Evolutionary conservation across 1,139 yeast genomes (phyloP), one percentile per base, ranked within the genome.

Genomic region (Yamadazyma sp.): DNA sequence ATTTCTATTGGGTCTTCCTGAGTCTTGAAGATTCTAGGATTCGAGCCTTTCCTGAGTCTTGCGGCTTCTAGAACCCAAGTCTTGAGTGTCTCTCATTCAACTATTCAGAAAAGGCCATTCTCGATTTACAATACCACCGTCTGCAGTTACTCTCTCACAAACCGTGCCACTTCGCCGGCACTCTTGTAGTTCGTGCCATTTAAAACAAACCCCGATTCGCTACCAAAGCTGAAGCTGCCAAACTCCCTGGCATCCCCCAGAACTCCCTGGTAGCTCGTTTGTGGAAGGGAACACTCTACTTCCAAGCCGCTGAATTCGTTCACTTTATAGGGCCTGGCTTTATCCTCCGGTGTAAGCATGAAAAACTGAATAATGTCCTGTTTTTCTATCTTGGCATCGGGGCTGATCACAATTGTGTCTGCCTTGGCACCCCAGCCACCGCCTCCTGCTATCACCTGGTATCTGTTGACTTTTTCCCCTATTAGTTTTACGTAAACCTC

Each of bases 371-470:
- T 58, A 31, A 56, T 51, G 53, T 75, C 78, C 11, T 83, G 83
- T 15, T 54, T 56, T 3, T 45, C 40, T 3, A 75, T 57, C 33
- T 59, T 54, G 0, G 83, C 82, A 10, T 74, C 75, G 1, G 84
- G 80, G 7, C 82, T 80, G 16, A 81, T 58, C 1, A 79, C 86
- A 11, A 81, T 63, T 55, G 79, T 75, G 32, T 74, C 71, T 0
- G 84, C 77, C 41, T 81, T 73, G 26, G 81, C 73, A 1, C 84
- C 83, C 87, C 86, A 81, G 9, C 78, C 76, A 2, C 86, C 87
- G 3, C 87, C 87, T 1, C 78, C 78, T 5, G 86, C 86, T 29
- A 78, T 71, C 15, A 81, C 81, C 50, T 76, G 72, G 53, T 63
- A 66, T 40, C 68, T 54, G 33, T 50, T 49, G 2, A 46, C 45